A percentile compares a stretch with the other conserved stretches of the same genome.
phyloP scores from a whole-genome alignment of 192 early-diverging fungal species.

The Chytriomyces sp. region DNA sequence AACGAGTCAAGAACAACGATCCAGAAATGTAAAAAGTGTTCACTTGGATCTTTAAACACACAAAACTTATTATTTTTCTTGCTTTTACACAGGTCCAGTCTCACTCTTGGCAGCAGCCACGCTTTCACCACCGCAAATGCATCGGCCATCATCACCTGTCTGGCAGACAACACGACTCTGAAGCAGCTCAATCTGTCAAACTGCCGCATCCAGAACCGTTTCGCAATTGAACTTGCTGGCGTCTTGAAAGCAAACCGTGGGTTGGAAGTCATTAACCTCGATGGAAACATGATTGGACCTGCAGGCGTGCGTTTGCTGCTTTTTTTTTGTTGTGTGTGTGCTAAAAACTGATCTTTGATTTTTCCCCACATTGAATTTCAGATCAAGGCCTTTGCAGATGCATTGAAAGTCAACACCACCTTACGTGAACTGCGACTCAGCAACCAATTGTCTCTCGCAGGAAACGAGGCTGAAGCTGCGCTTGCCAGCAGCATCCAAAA shows the following conservation, averaged over 20 bases:
- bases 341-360: too few relatives aligned
- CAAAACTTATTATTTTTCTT: not conserved
- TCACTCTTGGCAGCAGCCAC: slow-evolving; percentile 1
- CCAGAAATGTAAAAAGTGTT: not conserved
- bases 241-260: not conserved
- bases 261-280: not conserved
- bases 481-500: not conserved
- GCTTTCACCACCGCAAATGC: not conserved
- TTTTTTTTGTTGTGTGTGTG: too few relatives aligned
- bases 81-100: not conserved
- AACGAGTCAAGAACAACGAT: not conserved
- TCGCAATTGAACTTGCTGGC: not conserved
- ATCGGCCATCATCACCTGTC: not conserved
- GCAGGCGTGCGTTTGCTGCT: not conserved
- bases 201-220: not conserved
- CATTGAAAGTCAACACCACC: not conserved
- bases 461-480: not conserved
- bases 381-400: not conserved
- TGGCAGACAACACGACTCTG: not conserved
- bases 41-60: not conserved
- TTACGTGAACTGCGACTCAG: not conserved
- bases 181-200: not conserved
- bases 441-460: not conserved
- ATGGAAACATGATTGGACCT: not conserved
- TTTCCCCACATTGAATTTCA: too few relatives aligned